Evolutionary conservation across 441 rosid genomes (phyloP).

Genomic region (Erodium chrysanthum): DNA sequence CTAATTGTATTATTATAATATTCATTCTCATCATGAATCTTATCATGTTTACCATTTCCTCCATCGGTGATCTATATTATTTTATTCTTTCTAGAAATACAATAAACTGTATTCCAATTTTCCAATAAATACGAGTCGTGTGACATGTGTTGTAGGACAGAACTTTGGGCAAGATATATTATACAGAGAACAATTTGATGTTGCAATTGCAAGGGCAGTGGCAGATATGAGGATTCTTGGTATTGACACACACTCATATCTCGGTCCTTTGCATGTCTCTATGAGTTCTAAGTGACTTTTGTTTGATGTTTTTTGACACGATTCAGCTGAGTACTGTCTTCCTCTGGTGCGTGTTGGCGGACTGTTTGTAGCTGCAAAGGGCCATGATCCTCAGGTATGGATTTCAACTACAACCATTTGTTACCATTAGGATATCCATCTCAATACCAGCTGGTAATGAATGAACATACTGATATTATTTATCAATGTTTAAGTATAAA

Average conservation of each 20-base stretch:
- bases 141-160: slow-evolving; percentile 38
- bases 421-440: not conserved
- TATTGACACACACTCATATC: slow-evolving; percentile 19
- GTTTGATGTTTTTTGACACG: slow-evolving; percentile 8
- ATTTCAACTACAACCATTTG: not conserved
- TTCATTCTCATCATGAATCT: not conserved
- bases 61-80: not conserved
- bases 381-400: slow-evolving; percentile 70
- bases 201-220: slow-evolving; percentile 89
- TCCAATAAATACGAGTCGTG: not conserved
- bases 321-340: slow-evolving; percentile 83
- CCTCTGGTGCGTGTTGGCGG: slow-evolving; percentile 92
- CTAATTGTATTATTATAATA: not conserved
- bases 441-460: not conserved
- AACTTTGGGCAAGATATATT: slow-evolving; percentile 44
- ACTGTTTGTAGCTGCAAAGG: slow-evolving; percentile 89
- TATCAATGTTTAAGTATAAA: not conserved
- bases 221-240: slow-evolving; percentile 93
- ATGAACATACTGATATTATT: not conserved
- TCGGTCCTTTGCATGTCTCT: not conserved
- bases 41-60: not conserved
- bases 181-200: slow-evolving; percentile 77
- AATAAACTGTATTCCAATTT: not conserved
- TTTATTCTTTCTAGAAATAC: not conserved
- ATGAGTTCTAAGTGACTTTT: slow-evolving; percentile 9